Percentiles rank a stretch among this genome's conserved stretches.
These are phyloP conservation scores for Kodamaea ohmeri DNA, from an alignment of 1,139 yeast species.

Conservation along the genomic window DNA sequence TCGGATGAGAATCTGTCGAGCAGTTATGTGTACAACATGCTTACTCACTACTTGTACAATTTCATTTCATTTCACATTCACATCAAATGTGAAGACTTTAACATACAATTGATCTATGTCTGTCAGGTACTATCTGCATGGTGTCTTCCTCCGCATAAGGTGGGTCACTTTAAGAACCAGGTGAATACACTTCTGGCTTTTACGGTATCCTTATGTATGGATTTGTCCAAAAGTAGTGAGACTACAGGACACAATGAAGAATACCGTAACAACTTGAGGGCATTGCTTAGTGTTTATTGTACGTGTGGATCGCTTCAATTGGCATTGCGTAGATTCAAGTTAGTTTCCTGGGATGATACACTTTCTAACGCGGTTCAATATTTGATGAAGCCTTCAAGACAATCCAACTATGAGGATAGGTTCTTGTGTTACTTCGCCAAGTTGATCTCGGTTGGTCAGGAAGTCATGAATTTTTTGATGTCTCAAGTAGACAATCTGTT, in stretches of 20 bases:
- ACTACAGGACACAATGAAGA: conserved; percentile 15
- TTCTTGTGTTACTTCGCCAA: conserved; percentile 40
- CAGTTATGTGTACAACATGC: conserved; percentile 31
- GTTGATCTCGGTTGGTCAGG: conserved; percentile 44
- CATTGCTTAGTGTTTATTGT: conserved; percentile 46
- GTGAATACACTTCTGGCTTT: conserved; percentile 46
- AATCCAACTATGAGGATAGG: conserved; percentile 29
- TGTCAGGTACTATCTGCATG: conserved; percentile 48
- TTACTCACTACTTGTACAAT: conserved; percentile 45
- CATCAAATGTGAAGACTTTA: conserved; percentile 41
- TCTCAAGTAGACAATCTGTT: conserved; percentile 6
- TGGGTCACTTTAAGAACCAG: conserved; percentile 53
- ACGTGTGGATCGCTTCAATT: conserved; percentile 51
- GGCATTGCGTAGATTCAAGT: conserved; percentile 48
- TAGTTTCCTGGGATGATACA: conserved; percentile 46
- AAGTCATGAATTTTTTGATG: conserved; percentile 33
- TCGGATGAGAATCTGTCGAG: conserved; percentile 7
- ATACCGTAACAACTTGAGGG: conserved; percentile 36
- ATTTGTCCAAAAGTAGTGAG: conserved; percentile 29
- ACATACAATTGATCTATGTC: conserved; percentile 39
- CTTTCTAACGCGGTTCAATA: conserved; percentile 38
- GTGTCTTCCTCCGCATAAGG: conserved; percentile 49
- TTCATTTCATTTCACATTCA: conserved; percentile 44
- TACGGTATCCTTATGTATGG: conserved; percentile 47
- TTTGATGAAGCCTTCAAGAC: conserved; percentile 23